phyloP scores from a whole-genome alignment of 768 basidiomycete species.

The Daedalea quercina region DNA sequence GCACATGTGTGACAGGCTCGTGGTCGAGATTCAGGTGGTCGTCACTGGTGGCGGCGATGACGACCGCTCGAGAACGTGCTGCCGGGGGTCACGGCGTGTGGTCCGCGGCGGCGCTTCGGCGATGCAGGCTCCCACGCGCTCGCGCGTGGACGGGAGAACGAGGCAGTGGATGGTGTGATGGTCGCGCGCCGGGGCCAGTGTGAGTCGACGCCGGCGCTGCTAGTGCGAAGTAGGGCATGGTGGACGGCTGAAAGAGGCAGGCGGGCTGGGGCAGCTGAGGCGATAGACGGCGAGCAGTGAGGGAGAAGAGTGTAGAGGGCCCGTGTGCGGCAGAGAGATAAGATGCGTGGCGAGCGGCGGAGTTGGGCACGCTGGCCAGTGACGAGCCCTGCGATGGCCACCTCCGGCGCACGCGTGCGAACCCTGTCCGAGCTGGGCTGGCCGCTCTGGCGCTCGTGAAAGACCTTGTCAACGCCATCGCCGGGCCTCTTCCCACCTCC shows the following conservation, averaged over 20 bases:
- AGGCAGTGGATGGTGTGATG: slow-evolving; percentile 9
- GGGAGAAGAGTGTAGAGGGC: slow-evolving; percentile 6
- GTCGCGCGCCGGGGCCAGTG: background rate
- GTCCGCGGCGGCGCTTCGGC: slow-evolving; percentile 33
- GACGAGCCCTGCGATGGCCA: slow-evolving; percentile 27
- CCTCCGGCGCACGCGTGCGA: slow-evolving; percentile 33
- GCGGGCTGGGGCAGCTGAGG: slow-evolving; percentile 4
- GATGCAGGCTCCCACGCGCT: slow-evolving; percentile 13
- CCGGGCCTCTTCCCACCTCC: slow-evolving; percentile 16
- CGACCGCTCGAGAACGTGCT: slow-evolving; percentile 68
- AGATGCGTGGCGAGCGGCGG: slow-evolving; percentile 21
- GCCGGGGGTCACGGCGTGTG: slow-evolving; percentile 41
- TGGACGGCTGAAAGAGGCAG: background rate
- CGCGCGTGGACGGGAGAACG: slow-evolving; percentile 1
- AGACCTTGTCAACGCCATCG: slow-evolving; percentile 26
- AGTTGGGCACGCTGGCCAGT: slow-evolving; percentile 28
- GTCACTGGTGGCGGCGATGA: slow-evolving; percentile 30
- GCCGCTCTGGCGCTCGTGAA: slow-evolving; percentile 29
- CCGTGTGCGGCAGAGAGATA: slow-evolving; percentile 8
- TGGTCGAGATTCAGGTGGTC: background rate
- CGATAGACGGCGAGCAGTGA: background rate
- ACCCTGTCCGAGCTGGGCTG: slow-evolving; percentile 28
- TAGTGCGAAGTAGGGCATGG: background rate
- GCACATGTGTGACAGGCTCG: slow-evolving; percentile 4
- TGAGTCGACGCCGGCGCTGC: background rate